These are phyloP conservation scores for Sphagnum contortum DNA, from an alignment of 225 moss, liverwort and hornwort species.

Conservation along the genomic window DNA sequence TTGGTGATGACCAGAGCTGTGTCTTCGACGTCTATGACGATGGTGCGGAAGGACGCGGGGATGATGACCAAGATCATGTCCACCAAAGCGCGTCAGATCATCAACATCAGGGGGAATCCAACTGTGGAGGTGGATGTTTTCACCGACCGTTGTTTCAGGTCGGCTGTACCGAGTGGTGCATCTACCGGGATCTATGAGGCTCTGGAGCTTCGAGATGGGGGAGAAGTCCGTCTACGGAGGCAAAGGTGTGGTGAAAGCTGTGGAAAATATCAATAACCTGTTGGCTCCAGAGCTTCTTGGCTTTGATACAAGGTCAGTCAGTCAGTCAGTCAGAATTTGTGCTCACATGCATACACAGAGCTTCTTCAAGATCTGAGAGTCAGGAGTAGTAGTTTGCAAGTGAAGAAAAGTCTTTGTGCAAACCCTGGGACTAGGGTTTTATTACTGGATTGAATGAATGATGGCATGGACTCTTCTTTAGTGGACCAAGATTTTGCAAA, in stretches of 20 bases:
- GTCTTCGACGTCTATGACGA: slow-evolving; percentile 6
- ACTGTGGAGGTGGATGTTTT: slow-evolving; percentile 53
- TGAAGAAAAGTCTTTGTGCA: no score
- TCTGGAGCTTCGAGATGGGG: slow-evolving; percentile 34
- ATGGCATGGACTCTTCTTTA: no score
- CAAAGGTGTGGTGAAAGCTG: slow-evolving; percentile 49
- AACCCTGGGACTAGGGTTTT: no score
- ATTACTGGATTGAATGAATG: no score
- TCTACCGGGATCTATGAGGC: slow-evolving; percentile 56
- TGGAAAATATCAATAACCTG: slow-evolving; percentile 48
- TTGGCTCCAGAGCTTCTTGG: slow-evolving; percentile 40
- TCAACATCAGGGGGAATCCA: slow-evolving; percentile 46
- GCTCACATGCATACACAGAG: background rate
- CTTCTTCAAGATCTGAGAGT: background rate
- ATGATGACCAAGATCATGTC: slow-evolving; percentile 34
- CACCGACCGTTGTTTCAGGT: slow-evolving; percentile 28
- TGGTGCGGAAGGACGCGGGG: background rate
- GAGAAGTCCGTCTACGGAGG: slow-evolving; percentile 34
- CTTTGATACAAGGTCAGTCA: slow-evolving; percentile 26
- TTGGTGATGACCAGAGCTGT: slow-evolving; percentile 8
- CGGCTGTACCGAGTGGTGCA: slow-evolving; percentile 48
- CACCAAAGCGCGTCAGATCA: slow-evolving; percentile 37
- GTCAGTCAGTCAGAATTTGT: background rate
- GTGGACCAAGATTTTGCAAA: no score
- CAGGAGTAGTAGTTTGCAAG: no score